Percentiles rank a stretch among this genome's conserved stretches.
These are phyloP conservation scores for Thuja plicata DNA, from an alignment of 83 land plant species.

Conservation along the genomic window DNA sequence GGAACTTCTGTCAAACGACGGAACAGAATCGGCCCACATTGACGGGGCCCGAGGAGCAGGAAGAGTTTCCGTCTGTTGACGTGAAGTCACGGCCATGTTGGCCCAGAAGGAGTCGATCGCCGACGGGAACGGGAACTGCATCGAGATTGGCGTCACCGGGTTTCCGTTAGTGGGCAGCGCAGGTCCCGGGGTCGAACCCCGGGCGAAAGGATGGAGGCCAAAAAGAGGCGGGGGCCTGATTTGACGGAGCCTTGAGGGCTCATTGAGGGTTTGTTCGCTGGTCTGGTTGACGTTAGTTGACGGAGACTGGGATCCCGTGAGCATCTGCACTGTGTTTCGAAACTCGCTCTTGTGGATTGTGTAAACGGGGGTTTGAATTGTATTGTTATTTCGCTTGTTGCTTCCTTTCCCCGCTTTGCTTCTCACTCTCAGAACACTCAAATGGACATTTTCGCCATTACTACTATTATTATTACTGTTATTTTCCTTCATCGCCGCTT, in stretches of 20 bases:
- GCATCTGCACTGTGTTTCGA: constrained; percentile 14
- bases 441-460: neutral
- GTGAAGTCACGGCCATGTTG: neutral
- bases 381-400: too few species aligned
- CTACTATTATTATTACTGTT: neutral
- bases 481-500: neutral
- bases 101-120: neutral
- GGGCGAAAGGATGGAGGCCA: neutral
- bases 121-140: neutral
- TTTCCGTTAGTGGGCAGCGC: neutral
- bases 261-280: neutral
- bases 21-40: neutral
- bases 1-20: neutral
- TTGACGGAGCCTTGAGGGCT: neutral
- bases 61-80: neutral
- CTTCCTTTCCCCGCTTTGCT: neutral
- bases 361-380: neutral
- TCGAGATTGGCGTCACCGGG: neutral
- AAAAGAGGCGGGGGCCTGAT: neutral
- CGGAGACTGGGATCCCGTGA: constrained; percentile 4
- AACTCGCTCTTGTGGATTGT: constrained; percentile 17
- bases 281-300: neutral
- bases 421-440: neutral
- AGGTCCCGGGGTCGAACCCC: neutral
- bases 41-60: neutral